Percentiles rank a stretch among this genome's conserved stretches.
Conservation (phyloP, 2,329 filamentous ascomycete genomes). For the Diaporthe ampelina region DNA sequence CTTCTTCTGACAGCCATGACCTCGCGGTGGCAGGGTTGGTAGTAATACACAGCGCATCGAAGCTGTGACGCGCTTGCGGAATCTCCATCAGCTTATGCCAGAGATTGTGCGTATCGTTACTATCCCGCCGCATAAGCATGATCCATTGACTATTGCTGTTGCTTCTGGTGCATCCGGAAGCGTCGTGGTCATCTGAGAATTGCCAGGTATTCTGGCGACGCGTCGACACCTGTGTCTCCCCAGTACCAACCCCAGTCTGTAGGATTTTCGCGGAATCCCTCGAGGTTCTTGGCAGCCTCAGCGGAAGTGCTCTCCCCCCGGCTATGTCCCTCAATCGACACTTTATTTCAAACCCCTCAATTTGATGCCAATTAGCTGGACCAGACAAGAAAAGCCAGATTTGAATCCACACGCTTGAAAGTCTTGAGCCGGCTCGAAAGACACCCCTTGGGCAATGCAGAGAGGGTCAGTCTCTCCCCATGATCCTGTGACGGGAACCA, state of each 20-base stretch:
- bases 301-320: constrained; percentile 13
- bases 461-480: constrained; percentile 38
- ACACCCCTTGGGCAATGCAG: constrained; percentile 42
- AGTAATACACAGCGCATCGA: constrained; percentile 45
- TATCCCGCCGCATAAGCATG: constrained; percentile 47
- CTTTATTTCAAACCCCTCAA: constrained; percentile 39
- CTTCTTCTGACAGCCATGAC: constrained; percentile 43
- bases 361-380: background rate
- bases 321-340: constrained; percentile 38
- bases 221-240: constrained; percentile 45
- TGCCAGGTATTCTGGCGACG: constrained; percentile 43
- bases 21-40: constrained; percentile 42
- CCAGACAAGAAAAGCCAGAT: background rate
- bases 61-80: constrained; percentile 46
- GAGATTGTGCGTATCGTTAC: constrained; percentile 45
- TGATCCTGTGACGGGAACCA: background rate
- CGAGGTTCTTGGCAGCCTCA: constrained; percentile 36
- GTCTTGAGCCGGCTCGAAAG: constrained; percentile 28
- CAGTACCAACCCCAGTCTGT: constrained; percentile 44
- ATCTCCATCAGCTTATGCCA: constrained; percentile 50
- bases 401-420: background rate
- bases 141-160: constrained; percentile 43
- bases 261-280: constrained; percentile 42
- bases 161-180: constrained; percentile 21
- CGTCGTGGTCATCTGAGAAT: constrained; percentile 37